phyloP scores from a whole-genome alignment of 495 filamentous ascomycete species.

The Podospora australis region DNA sequence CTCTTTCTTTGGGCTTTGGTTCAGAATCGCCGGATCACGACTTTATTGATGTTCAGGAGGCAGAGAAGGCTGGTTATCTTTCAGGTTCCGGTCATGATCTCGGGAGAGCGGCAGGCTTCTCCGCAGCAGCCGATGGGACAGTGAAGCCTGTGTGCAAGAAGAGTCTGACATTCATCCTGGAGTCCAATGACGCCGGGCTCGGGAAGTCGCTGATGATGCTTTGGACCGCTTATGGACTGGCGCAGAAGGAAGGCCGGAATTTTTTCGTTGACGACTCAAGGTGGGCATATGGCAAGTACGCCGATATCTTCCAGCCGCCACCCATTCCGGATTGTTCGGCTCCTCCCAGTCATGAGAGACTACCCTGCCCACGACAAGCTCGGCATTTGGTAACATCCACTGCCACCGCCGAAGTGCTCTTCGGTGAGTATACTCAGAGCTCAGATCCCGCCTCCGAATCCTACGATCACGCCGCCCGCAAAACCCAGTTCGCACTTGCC shows the following conservation, averaged over 20 bases:
- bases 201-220: slow-evolving; percentile 63
- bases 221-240: slow-evolving; percentile 72
- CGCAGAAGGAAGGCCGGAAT: slow-evolving; percentile 56
- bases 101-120: too few relatives aligned
- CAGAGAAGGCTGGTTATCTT: slow-evolving; percentile 51
- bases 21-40: slow-evolving; percentile 51
- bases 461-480: slow-evolving; percentile 25
- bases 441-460: slow-evolving; percentile 38
- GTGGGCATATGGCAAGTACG: slow-evolving; percentile 70
- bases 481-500: slow-evolving; percentile 52
- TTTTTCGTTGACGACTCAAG: slow-evolving; percentile 73
- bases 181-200: slow-evolving; percentile 59
- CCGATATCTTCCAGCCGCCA: slow-evolving; percentile 57
- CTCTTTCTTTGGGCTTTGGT: slow-evolving; percentile 45
- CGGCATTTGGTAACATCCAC: slow-evolving; percentile 63
- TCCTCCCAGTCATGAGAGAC: slow-evolving; percentile 54
- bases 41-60: slow-evolving; percentile 63
- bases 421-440: slow-evolving; percentile 52
- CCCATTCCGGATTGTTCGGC: slow-evolving; percentile 50
- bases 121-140: slow-evolving; percentile 18
- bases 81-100: slow-evolving; percentile 30
- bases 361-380: slow-evolving; percentile 65
- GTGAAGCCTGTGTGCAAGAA: slow-evolving; percentile 51
- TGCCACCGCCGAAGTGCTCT: slow-evolving; percentile 49
- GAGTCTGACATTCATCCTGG: slow-evolving; percentile 64